Conservation (phyloP, 2,329 filamentous ascomycete genomes). For the Claviceps maximensis region DNA sequence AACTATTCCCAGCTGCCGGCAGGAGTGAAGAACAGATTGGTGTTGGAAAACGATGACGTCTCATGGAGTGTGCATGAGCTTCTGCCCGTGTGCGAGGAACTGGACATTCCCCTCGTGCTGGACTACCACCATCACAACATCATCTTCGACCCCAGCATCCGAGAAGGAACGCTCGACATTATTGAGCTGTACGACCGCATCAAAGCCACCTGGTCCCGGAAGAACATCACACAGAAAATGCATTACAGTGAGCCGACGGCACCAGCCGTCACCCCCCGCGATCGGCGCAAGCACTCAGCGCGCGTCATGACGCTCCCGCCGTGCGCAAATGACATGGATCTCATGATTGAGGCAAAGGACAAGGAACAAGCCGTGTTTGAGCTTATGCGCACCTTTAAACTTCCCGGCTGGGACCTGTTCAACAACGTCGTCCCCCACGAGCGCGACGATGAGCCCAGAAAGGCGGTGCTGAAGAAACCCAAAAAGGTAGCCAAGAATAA, state of each 20-base stretch:
- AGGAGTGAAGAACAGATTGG: slow-evolving; percentile 64
- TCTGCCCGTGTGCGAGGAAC: slow-evolving; percentile 76
- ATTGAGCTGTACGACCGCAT: slow-evolving; percentile 63
- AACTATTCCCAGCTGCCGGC: slow-evolving; percentile 57
- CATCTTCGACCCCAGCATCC: slow-evolving; percentile 59
- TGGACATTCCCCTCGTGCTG: slow-evolving; percentile 86
- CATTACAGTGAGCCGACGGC: slow-evolving; percentile 71
- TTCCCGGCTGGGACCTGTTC: slow-evolving; percentile 66
- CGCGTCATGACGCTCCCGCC: slow-evolving; percentile 71
- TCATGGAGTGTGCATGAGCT: slow-evolving; percentile 87
- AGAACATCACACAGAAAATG: slow-evolving; percentile 87
- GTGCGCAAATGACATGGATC: slow-evolving; percentile 69
- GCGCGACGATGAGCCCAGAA: slow-evolving; percentile 57
- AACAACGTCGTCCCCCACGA: slow-evolving; percentile 67
- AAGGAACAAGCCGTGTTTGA: slow-evolving; percentile 96
- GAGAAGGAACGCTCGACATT: slow-evolving; percentile 78
- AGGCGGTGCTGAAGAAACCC: slow-evolving; percentile 25
- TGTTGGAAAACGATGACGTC: slow-evolving; percentile 91
- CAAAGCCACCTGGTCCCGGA: slow-evolving; percentile 68
- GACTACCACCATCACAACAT: slow-evolving; percentile 97
- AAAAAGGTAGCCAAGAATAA: slow-evolving; percentile 26
- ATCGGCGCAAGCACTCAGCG: slow-evolving; percentile 74
- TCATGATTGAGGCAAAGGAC: slow-evolving; percentile 99
- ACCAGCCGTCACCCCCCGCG: slow-evolving; percentile 56
- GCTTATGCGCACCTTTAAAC: slow-evolving; percentile 74